Percentiles rank a stretch among this genome's conserved stretches.
phyloP scores from a whole-genome alignment of 2,329 filamentous ascomycete species.

The Hymenoscyphus fraxineus region DNA sequence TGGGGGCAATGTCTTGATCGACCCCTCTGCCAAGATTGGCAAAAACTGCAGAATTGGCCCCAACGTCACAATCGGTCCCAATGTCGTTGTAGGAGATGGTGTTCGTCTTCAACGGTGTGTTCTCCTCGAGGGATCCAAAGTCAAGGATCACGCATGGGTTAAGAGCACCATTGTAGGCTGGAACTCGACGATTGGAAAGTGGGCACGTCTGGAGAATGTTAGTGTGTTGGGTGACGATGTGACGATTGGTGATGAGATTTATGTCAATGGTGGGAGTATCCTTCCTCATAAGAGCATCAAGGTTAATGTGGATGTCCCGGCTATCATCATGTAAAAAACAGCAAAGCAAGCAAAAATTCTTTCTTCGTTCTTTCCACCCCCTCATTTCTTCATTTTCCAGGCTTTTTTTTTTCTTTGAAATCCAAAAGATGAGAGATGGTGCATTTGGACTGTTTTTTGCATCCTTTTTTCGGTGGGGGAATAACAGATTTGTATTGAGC shows the following conservation, averaged over 20 bases:
- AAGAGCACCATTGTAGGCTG: conserved; percentile 98
- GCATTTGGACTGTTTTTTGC: too few relatives aligned
- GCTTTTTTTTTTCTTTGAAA: too few relatives aligned
- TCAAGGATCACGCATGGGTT: conserved; percentile 98
- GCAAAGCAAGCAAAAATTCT: background rate
- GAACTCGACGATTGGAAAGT: conserved; percentile 94
- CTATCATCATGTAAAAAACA: conserved; percentile 60
- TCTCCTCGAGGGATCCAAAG: conserved; percentile 80
- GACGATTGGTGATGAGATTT: conserved; percentile 95
- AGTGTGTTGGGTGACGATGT: conserved; percentile 98
- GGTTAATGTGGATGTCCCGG: conserved; percentile 82
- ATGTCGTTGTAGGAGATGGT: conserved; percentile 88
- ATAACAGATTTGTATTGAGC: too few relatives aligned
- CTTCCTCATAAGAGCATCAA: conserved; percentile 99
- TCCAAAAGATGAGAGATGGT: too few relatives aligned
- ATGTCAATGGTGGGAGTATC: conserved; percentile 94
- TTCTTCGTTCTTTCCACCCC: background rate
- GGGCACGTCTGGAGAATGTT: conserved; percentile 95
- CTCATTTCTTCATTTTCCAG: background rate
- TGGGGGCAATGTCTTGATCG: conserved; percentile 92
- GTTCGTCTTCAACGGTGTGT: conserved; percentile 93
- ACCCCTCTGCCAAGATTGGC: conserved; percentile 91
- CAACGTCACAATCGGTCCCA: conserved; percentile 92
- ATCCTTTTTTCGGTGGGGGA: too few relatives aligned
- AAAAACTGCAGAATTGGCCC: conserved; percentile 98